Base-by-base conservation (phyloP, 2,329 filamentous ascomycete species). In the Cordyceps cicadae region DNA sequence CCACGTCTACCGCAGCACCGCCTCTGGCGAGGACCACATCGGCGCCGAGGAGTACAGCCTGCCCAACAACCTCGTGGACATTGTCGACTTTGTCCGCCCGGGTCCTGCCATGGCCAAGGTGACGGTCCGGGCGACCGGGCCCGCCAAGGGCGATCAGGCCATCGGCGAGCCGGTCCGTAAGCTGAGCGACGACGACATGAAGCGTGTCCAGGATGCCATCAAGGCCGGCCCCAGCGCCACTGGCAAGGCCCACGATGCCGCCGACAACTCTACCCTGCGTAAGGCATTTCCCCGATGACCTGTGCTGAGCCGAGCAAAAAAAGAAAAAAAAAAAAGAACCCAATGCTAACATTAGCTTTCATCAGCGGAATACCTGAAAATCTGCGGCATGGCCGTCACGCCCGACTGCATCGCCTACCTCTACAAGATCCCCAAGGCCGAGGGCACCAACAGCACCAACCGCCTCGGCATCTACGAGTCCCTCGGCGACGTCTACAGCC, bases 301-400 rank as follows among this genome's bases (percentile, higher is more conserved):
- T 46, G 6, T 7, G 3, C n/a, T 24, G 14, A n/a, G 24, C 26
- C 17, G n/a, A n/a, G n/a, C n/a, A 24, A 24, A 24, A 24, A 24
- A 24, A 24, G 4, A 24, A 24, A 24, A 24, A 4, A 24, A 24
- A 24, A 24, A 24, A 24, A 24, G n/a, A n/a, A 26, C 41, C 3
- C 45, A n/a, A 26, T 37, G 17, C 59, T 60, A 45, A 54, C 53
- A 6, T 50, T 12, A 19, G 9, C 6, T 1, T 32, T 37, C 45
- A 41, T 39, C 19, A 61, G 34, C 61, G 34, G 3, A 9, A 2
- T 49, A 21, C 3, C 21, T 50, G 15, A 19, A 49, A 5, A 49
- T 59, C 29, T 87, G 84, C 67, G 78, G 81, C 64, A 70, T 71
- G 15, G 77, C 79, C 66, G 83, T 86, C 64, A 85, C 82, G 0